Evolutionary conservation across 805 yeast genomes (phyloP), one percentile per base, ranked within the genome.

Genomic region (Grigorovia jiainica): DNA sequence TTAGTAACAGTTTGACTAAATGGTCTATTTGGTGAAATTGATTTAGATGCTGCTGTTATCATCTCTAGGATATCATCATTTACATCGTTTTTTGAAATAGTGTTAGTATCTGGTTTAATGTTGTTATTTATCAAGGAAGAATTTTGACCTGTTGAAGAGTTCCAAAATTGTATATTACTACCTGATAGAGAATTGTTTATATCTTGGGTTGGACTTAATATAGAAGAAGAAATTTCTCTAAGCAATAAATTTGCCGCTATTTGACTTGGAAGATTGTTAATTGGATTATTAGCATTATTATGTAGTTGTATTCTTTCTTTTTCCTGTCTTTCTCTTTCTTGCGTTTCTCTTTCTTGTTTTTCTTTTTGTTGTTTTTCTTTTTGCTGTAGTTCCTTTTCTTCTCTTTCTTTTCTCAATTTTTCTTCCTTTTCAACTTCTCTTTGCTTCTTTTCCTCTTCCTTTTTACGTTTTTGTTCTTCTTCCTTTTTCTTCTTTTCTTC

Each of bases 401-500:
- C 36, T n/a, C 23, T 33, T 16, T 25, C 16, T 24, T 16, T 17
- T 13, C 64, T 48, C 53, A 51, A 43, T 57, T 40, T 27, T 20
- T 36, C 42, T 33, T 43, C 35, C 57, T 61, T 44, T 57, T 66
- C 13, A 54, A 47, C 24, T 40, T 39, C 34, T 19, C 46, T 53
- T 29, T 42, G 42, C 30, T 56, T 63, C 48, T 55, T 60, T 47
- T 54, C 53, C 42, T 42, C 39, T 33, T 56, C 63, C 47, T 55
- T 61, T 47, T 54, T 54, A 43, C 43, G 40, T 45, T 47, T 48
- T 45, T 55, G 50, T 42, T 51, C 52, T 44, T 54, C 50, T 38
- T 55, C 53, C 55, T 45, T 57, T 46, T 49, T 49, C 51, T 50
- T 63, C 56, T 46, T 55, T 58, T 72, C 66, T 41, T 60, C 66